phyloP scores from a whole-genome alignment of 2,329 filamentous ascomycete genomes.

The Scytalidium lignicola region DNA sequence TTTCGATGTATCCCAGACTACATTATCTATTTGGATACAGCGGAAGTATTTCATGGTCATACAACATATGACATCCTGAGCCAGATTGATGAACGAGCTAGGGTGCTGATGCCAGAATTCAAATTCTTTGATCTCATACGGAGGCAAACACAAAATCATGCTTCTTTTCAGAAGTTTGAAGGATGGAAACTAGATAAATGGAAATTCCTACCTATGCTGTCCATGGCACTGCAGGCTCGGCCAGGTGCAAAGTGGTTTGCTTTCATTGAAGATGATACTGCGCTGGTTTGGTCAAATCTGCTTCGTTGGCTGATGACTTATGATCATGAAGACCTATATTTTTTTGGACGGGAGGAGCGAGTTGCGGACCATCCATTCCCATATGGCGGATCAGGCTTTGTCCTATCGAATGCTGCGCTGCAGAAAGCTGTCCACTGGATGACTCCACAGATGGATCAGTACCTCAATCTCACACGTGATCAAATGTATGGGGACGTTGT shows the following conservation, averaged over 20 bases:
- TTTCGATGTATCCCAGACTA: constrained; percentile 47
- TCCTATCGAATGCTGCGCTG: constrained; percentile 26
- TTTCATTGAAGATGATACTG: constrained; percentile 18
- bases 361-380: constrained; percentile 31
- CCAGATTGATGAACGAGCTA: constrained; percentile 38
- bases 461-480: constrained; percentile 21
- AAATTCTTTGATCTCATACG: constrained; percentile 43
- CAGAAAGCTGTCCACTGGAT: constrained; percentile 43
- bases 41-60: constrained; percentile 39
- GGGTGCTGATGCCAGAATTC: constrained; percentile 32
- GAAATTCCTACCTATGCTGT: constrained; percentile 56
- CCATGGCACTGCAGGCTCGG: constrained; percentile 45
- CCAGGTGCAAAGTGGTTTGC: constrained; percentile 15
- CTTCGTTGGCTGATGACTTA: constrained; percentile 8
- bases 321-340: constrained; percentile 6
- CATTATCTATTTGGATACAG: constrained; percentile 54
- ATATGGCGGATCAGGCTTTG: constrained; percentile 14
- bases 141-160: constrained; percentile 37
- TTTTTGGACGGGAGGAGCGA: constrained; percentile 20
- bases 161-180: constrained; percentile 19
- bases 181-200: constrained; percentile 56
- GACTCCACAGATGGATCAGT: constrained; percentile 9
- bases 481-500: constrained; percentile 34
- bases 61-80: constrained; percentile 44
- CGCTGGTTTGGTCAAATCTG: constrained; percentile 11